Base-by-base conservation (phyloP, 768 basidiomycete genomes). In the Mycena leptocephala region DNA sequence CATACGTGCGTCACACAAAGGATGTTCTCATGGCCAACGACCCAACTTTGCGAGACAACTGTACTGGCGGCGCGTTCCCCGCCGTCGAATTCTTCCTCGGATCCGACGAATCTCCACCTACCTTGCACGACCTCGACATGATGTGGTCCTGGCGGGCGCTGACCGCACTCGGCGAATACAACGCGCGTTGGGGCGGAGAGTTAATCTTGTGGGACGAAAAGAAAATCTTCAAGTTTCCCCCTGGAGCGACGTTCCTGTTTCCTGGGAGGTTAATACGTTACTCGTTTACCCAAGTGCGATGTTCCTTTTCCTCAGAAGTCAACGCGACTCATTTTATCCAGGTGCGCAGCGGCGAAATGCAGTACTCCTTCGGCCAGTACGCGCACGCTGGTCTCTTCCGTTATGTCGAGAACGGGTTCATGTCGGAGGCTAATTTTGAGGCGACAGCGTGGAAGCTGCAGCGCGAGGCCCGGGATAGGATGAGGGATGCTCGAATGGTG, bases 151-250 rank as follows among this genome's bases (percentile, higher is more conserved):
- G 43, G 64, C 46, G 64, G 22, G 64, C 46, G 4, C 41, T 66
- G 26, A 48, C 46, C 26, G 30, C 14, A 11, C 18, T 66, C 3
- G 64, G 64, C 3, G 20, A 43, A 6, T 64, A 64, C 63, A 32
- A 64, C 28, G 20, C 59, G 59, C 9, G 28, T 9, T 64, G 41
- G 41, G 43, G 63, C 3, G 63, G 30, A 13, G 26, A 64, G 22
- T 14, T 64, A 24, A 64, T 64, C 7, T 41, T 64, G 39, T 64
- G 63, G 63, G 63, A 64, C 6, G 63, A 64, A 24, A 43, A 64
- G 30, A 48, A 51, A 24, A 32, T 66, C 11, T 33, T 66, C 22
- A 51, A 20, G 22, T 48, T 51, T 9, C 64, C 64, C 4, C 28
- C 46, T 5, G 43, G 64, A 3, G n/a, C 64, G 5, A 66, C 48